Conservation (phyloP, 1,284 basidiomycete species). For the Cystobasidiaceae sp. region DNA sequence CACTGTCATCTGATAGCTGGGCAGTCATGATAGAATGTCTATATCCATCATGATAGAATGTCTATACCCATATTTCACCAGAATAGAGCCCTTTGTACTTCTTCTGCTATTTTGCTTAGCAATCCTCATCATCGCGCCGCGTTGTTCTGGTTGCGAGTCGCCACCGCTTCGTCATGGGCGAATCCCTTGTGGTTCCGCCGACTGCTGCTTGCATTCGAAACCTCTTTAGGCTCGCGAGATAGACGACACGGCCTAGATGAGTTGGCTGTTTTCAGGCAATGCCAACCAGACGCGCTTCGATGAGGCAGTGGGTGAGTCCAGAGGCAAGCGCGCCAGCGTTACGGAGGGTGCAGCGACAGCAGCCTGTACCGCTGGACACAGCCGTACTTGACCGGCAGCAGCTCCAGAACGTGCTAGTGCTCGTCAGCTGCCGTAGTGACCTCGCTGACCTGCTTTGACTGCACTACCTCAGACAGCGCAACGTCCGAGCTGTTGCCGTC, state of each 20-base stretch:
- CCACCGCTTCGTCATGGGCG: too few relatives aligned
- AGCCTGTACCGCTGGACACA: not conserved
- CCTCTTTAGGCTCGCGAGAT: too few relatives aligned
- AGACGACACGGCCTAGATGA: not conserved
- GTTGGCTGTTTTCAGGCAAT: slow-evolving; percentile 23
- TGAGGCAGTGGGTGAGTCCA: slow-evolving; percentile 27
- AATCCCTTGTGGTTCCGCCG: not conserved
- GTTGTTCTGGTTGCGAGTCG: too few relatives aligned
- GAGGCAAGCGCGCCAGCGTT: not conserved
- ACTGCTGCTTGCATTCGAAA: not conserved
- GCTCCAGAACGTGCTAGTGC: not conserved
- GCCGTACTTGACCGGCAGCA: not conserved
- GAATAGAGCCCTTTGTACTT: too few relatives aligned
- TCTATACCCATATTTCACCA: too few relatives aligned
- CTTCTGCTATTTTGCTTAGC: too few relatives aligned
- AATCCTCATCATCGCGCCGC: too few relatives aligned
- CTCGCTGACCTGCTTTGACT: not conserved
- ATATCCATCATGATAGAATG: too few relatives aligned
- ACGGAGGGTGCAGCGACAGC: not conserved
- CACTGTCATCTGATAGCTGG: too few relatives aligned
- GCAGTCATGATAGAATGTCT: too few relatives aligned
- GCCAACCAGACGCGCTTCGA: slow-evolving; percentile 13
- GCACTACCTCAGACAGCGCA: slow-evolving; percentile 64
- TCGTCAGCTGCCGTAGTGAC: not conserved
- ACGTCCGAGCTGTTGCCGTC: slow-evolving; percentile 78